Base-by-base conservation (phyloP, 2,329 filamentous ascomycete species). In the Exserohilum turcica region DNA sequence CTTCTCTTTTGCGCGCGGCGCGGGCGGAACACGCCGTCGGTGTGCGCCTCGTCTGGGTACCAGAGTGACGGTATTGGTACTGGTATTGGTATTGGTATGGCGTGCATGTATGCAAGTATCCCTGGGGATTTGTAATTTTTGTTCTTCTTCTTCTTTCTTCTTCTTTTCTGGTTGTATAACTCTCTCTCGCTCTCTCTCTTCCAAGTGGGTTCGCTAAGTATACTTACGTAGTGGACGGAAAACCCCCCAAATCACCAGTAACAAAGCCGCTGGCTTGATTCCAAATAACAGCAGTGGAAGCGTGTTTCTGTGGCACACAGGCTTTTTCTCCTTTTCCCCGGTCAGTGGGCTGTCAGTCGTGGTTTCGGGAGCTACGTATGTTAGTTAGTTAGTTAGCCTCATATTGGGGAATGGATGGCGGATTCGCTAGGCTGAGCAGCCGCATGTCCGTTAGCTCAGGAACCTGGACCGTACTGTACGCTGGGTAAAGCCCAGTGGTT, bases 281-380 rank as follows among this genome's bases (percentile, higher is more conserved):
- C 33, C 31, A 35, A 24, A 35, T 44, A n/a, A 35, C n/a, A 29
- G 31, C 2, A 35, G n/a, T n/a, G n/a, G n/a, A n/a, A n/a, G 31
- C 19, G 13, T 16, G 31, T 39, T 29, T 47, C n/a, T 36, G 54
- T 52, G 31, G 33, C 21, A 49, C 43, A 2, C 27, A 28, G 16
- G 43, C 10, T 51, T n/a, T n/a, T n/a, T n/a, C n/a, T n/a, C n/a
- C n/a, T n/a, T n/a, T n/a, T 45, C 24, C 48, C 56, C 39, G 44
- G 56, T 56, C 44, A 18, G 21, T 52, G 52, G 52, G 32, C 28
- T 37, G 16, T 46, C 45, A 47, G 4, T 38, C n/a, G n/a, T n/a
- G n/a, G n/a, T 5, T 18, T 31, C 48, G 52, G 56, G 53, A 32
- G 21, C 48, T 50, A 53, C 38, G 27, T n/a, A n/a, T n/a, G n/a